Base-by-base conservation (phyloP, 225 moss, liverwort and hornwort species). In the Straminergon stramineum region DNA sequence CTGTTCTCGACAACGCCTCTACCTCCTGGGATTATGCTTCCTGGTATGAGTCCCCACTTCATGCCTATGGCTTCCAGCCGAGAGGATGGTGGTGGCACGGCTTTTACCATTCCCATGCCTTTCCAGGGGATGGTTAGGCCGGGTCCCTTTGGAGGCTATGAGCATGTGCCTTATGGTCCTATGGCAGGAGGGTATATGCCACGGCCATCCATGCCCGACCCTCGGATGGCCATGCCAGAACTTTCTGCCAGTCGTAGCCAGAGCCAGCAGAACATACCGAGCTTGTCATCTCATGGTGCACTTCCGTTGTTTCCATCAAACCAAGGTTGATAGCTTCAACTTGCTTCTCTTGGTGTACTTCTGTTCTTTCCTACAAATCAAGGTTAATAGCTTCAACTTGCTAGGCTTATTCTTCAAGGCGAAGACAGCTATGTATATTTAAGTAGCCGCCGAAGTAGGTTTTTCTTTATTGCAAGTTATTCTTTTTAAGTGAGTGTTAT, bases 301-400 rank as follows among this genome's bases (percentile, higher is more conserved):
- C 95, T 96, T 69, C 93, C 95, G 67, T 90, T 97, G 90, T 97
- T 98, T 90, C 98, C 98, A 35, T 87, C 93, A 24, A 96, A 89
- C 22, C 85, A 85, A 26, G 62, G 85, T 53, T 81, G 80, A 80
- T n/a, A n/a, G 82, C 64, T 82, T 61, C 62, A 82, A 82, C 57
- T 80, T 69, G 68, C 98, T 51, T 93, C 95, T 84, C 93, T 93
- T 52, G 93, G 92, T 79, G 92, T 92, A 66, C 94, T 95, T 68
- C 92, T 94, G 64, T 89, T 96, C 88, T 96, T 97, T 88, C 98
- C 96, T 39, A 90, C 93, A 24, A 95, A 58, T 53, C 67, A 67
- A 66, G 26, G 88, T 75, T 83, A 56, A 75, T 32, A 57, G 45
- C 69, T 82, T 51, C 62, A 55, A 83, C 60, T 70, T 82, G n/a